Base-by-base conservation (phyloP, 78 protist species). In the Cavenderia fasciculata region DNA sequence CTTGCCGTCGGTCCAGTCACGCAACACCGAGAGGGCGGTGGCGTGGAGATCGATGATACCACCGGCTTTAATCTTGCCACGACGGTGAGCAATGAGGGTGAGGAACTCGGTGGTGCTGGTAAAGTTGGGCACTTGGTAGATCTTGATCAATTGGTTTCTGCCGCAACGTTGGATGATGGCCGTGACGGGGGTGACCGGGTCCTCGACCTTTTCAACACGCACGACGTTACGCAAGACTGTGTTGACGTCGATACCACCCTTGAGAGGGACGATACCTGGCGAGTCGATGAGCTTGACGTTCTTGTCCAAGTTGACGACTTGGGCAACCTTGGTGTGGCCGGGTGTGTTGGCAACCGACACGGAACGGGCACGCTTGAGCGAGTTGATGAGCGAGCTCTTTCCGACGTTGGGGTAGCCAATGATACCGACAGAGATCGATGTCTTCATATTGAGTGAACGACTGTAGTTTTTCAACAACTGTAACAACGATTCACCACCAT, bases 361-460 rank as follows among this genome's bases (percentile, higher is more conserved):
- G 2, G 97, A 94, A 27, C 92, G 31, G 18, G 89, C 23, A 21
- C 99, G 85, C 95, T 97, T 97, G 49, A 98, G 94, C 7, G 96
- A 52, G 93, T 98, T 98, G 94, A 98, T 98, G 34, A 98, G 77
- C 5, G 98, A 95, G 14, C 92, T 63, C 94, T 98, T 98, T 65
- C 99, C 99, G 21, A 98, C 99, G 77, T 98, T 98, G 19, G 99
- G 99, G 65, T 92, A 97, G 19, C 99, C 99, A 27, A 98, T 89
- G 56, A 97, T 59, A 40, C 99, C 99, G 25, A 97, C 98, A 16
- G 95, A 74, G 36, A 98, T 88, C 7, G 87, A 23, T 31, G 93
- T 95, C 94, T 90, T 95, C 41, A 97, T 77, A 52, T 91, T 63
- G 63, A n/a, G 56, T 56, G 82, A 87, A 44, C 98, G 89, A 34